Percentiles rank a stretch among this genome's conserved stretches.
phyloP scores from a whole-genome alignment of 257 asterid species.

The Voacanga thouarsii region DNA sequence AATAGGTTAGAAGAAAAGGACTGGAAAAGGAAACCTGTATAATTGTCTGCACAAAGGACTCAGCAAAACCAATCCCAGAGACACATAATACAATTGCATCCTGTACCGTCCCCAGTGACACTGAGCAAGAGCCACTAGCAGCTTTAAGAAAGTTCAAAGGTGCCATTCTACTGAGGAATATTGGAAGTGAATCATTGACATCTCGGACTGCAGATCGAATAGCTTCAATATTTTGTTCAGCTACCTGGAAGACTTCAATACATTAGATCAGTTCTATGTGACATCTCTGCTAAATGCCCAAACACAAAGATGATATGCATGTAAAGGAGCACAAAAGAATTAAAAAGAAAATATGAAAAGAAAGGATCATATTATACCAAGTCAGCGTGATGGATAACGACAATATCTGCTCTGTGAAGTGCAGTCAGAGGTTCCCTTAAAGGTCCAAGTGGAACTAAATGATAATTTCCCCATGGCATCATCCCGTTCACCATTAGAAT shows the following conservation, averaged over 20 bases:
- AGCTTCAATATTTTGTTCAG: slow-evolving; percentile 40
- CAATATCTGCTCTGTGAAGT: slow-evolving; percentile 60
- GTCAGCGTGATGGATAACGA: slow-evolving; percentile 82
- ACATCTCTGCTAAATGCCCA: not conserved
- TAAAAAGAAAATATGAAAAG: slow-evolving; percentile 6
- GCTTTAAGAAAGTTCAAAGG: slow-evolving; percentile 60
- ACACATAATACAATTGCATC: slow-evolving; percentile 55
- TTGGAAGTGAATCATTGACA: slow-evolving; percentile 42
- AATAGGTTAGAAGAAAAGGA: not conserved
- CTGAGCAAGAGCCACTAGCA: slow-evolving; percentile 38
- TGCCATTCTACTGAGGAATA: slow-evolving; percentile 62
- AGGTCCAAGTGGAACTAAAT: slow-evolving; percentile 80
- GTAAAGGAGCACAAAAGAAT: not conserved
- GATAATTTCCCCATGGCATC: slow-evolving; percentile 87
- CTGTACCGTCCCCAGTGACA: slow-evolving; percentile 38
- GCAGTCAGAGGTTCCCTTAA: slow-evolving; percentile 86
- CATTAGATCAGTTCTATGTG: slow-evolving; percentile 13
- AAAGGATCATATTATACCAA: slow-evolving; percentile 50
- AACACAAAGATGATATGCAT: not conserved
- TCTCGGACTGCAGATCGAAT: slow-evolving; percentile 47
- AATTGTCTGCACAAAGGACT: slow-evolving; percentile 66
- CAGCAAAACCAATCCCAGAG: slow-evolving; percentile 80
- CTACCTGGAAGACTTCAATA: slow-evolving; percentile 42
- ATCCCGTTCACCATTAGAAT: slow-evolving; percentile 89
- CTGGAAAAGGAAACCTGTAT: slow-evolving; percentile 38